Evolutionary conservation across 202 grass and related monocot species (phyloP), one percentile per base, ranked within the genome.

Genomic region (Miscanthus sacchariflorus): DNA sequence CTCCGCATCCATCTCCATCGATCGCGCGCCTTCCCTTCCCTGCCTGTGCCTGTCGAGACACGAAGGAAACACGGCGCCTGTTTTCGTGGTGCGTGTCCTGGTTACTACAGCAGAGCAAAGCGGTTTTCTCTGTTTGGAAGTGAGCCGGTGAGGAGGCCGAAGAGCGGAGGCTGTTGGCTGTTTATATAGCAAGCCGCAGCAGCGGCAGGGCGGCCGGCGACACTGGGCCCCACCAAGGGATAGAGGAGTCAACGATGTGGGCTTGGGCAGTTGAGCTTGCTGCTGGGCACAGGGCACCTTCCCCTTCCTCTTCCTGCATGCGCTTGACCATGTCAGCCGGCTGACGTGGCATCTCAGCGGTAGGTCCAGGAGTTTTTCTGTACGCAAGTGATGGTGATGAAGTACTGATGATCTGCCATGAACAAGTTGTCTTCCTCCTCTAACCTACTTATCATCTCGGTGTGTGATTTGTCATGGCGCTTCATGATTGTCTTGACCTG

Each of bases 131-230:
- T 80, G 63, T 27, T 76, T 85, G 71, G 80, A 81, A 66, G 59
- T 39, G 85, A 52, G 64, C 49, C 12, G 42, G 59, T 78, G 21
- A 24, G 9, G 24, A 33, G 30, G 82, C 81, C 79, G 81, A 49
- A 64, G 84, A 78, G 82, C 74, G 36, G 75, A 76, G 87, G 77
- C 28, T 67, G 35, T 90, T 93, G 87, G 77, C 28, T 67, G 35
- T 90, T 93, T 93, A 93, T 96, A 93, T 68, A 68, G 64, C 64
- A 30, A 28, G 63, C 63, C 5, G 23, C 23, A 5, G 23, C 23
- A 1, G 23, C 3, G 4, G 69, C 27, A 21, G 61, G 35, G 72
- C 5, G n/a, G 87, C 74, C 83, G 87, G 79, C 83, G 83, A 39
- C 83, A 84, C 5, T 4, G 83, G 87, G 83, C 38, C 90, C 90